These are phyloP conservation scores for Incumbomyces lentus DNA, from an alignment of 2,329 filamentous ascomycete genomes.

Conservation along the genomic window DNA sequence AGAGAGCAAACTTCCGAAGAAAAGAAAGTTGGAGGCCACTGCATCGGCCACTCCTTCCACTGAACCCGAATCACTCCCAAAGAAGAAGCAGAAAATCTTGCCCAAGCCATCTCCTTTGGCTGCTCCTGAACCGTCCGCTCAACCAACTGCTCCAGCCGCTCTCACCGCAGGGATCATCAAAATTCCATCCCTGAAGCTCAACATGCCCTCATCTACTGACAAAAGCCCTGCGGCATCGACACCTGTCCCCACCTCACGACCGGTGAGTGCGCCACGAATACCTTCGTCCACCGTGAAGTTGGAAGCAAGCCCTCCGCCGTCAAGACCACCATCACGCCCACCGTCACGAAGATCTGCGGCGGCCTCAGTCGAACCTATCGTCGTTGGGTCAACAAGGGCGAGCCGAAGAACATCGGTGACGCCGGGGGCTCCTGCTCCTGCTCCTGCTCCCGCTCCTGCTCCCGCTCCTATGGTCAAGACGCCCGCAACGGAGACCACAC, in stretches of 20 bases:
- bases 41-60: conserved; percentile 21
- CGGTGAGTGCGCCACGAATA: conserved; percentile 13
- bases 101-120: conserved; percentile 24
- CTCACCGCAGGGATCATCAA: conserved; percentile 18
- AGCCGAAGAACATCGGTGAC: conserved; percentile 11
- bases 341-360: conserved; percentile 20
- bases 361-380: conserved; percentile 15
- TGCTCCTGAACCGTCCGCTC: conserved; percentile 28
- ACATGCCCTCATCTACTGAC: conserved; percentile 7
- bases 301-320: conserved; percentile 19
- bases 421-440: neutral
- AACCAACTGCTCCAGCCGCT: conserved; percentile 26
- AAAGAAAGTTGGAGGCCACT: conserved; percentile 44
- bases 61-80: conserved; percentile 22
- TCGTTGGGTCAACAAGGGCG: conserved; percentile 5
- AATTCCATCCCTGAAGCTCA: conserved; percentile 19
- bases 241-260: conserved; percentile 13
- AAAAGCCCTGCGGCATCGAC: conserved; percentile 5
- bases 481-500: conserved; percentile 32
- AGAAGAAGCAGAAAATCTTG: conserved; percentile 30
- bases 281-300: conserved; percentile 17
- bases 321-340: conserved; percentile 18
- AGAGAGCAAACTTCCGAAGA: conserved; percentile 28
- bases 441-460: conserved; percentile 17
- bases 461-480: conserved; percentile 23